Evolutionary conservation across 176 grass and related monocot genomes (phyloP), one percentile per base, ranked within the genome.

Genomic region (Coix lacrymajobi): DNA sequence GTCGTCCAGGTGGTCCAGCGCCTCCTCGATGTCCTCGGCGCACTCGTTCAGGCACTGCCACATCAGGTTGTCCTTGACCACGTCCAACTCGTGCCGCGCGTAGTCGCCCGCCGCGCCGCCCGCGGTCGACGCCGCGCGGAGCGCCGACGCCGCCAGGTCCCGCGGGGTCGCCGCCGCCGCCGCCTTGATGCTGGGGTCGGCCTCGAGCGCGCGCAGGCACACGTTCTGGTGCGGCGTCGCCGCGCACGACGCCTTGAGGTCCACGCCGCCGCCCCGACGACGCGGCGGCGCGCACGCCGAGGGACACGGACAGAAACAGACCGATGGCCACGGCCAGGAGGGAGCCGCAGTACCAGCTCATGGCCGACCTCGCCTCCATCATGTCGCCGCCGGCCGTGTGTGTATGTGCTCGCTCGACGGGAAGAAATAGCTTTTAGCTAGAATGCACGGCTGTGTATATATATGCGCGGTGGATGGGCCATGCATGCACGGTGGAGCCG

Each of bases 1-100:
- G 83, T 89, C 87, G 83, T 89, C 87, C 1, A 89, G 83, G 83
- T 89, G 71, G 11, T 64, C 52, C 7, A 89, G 63, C 64, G 87
- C 87, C 41, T 89, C 87, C 83, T 89, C 87, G 78, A 81, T 77
- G 83, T 85, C 83, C 41, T 85, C 7, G 3, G 87, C 64, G 87
- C 87, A 89, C 34, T 89, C 87, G 78, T 85, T 46, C 11, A 89
- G 83, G 83, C 87, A 89, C 78, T 56, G 63, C 87, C 87, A 89
- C 83, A 52, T 1, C 5, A 3, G 40, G 52, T 61, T 85, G 83
- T 89, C 87, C 78, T 65, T 77, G 1, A 17, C 83, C 10, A 56
- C 1, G 54, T 71, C 22, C 64, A 81, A 11, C 83, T 89, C 41
- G 3, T 6, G 0, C 7, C 43, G 82, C 33, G 83, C 78, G 83